Percentiles rank a stretch among this genome's conserved stretches.
These are phyloP conservation scores for Lyophyllum semitale DNA, from an alignment of 768 basidiomycete genomes.

Conservation along the genomic window DNA sequence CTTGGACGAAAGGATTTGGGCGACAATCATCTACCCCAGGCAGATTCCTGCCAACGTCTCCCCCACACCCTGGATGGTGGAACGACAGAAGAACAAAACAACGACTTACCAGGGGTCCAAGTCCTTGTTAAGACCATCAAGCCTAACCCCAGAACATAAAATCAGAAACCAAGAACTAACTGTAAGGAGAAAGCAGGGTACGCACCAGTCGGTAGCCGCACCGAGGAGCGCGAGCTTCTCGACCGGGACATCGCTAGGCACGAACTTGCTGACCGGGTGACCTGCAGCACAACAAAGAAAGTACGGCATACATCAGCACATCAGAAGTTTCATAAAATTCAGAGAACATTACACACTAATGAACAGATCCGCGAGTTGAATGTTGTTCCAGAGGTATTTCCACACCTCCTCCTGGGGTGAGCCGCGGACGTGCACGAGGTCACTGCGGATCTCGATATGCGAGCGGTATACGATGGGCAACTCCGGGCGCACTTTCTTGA, in stretches of 20 bases:
- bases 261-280: slow-evolving; percentile 94
- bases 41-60: neutral
- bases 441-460: slow-evolving; percentile 91
- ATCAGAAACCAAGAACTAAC: neutral
- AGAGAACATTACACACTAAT: slow-evolving; percentile 55
- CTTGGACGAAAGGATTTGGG: neutral
- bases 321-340: neutral
- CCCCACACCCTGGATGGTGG: neutral
- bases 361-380: slow-evolving; percentile 87
- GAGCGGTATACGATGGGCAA: slow-evolving; percentile 92
- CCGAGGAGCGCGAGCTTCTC: slow-evolving; percentile 74
- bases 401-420: slow-evolving; percentile 92
- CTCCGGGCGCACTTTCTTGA: slow-evolving; percentile 80
- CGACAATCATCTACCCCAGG: neutral
- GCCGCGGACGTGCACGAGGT: slow-evolving; percentile 78
- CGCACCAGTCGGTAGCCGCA: slow-evolving; percentile 85
- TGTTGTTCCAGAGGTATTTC: slow-evolving; percentile 94
- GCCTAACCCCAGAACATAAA: slow-evolving; percentile 40
- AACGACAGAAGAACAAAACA: neutral
- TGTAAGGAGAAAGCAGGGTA: slow-evolving; percentile 1
- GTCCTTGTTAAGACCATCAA: slow-evolving; percentile 95
- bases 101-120: slow-evolving; percentile 55
- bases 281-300: slow-evolving; percentile 29
- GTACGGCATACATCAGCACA: neutral
- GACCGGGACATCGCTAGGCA: slow-evolving; percentile 79